phyloP scores from a whole-genome alignment of 1,139 yeast genomes.

The Ashbya aceris region DNA sequence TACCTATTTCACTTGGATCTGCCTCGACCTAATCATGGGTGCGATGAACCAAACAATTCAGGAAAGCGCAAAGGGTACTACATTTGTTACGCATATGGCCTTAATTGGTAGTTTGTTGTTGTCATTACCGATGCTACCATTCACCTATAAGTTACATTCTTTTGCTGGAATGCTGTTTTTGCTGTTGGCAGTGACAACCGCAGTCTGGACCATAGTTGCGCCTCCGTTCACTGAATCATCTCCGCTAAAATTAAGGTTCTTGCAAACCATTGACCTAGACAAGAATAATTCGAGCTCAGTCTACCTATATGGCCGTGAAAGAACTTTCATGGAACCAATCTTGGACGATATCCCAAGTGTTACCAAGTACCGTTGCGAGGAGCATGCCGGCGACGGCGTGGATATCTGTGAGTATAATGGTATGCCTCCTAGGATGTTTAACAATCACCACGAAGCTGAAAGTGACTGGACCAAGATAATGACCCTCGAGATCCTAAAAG shows the following conservation, averaged over 20 bases:
- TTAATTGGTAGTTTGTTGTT: conserved; percentile 35
- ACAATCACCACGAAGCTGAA: not conserved
- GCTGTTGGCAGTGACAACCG: conserved; percentile 32
- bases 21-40: conserved; percentile 46
- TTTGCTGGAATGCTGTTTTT: conserved; percentile 37
- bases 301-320: conserved; percentile 45
- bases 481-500: conserved; percentile 40
- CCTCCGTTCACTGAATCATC: conserved; percentile 48
- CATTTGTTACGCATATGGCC: conserved; percentile 39
- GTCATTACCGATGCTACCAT: conserved; percentile 57
- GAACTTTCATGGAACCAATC: conserved; percentile 33
- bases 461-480: conserved; percentile 18
- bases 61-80: conserved; percentile 45
- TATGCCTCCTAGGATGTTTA: conserved; percentile 36
- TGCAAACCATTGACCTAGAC: conserved; percentile 46
- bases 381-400: conserved; percentile 35
- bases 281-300: conserved; percentile 32
- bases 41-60: conserved; percentile 64
- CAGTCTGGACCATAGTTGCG: conserved; percentile 32
- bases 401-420: conserved; percentile 48
- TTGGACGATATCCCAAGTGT: conserved; percentile 57
- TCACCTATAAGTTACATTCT: conserved; percentile 58
- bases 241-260: conserved; percentile 64
- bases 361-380: conserved; percentile 24
- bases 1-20: conserved; percentile 38